A percentile compares a stretch with the other conserved stretches of the same genome.
phyloP scores from a whole-genome alignment of 306 rosid genomes.

The Ormosia emarginata region DNA sequence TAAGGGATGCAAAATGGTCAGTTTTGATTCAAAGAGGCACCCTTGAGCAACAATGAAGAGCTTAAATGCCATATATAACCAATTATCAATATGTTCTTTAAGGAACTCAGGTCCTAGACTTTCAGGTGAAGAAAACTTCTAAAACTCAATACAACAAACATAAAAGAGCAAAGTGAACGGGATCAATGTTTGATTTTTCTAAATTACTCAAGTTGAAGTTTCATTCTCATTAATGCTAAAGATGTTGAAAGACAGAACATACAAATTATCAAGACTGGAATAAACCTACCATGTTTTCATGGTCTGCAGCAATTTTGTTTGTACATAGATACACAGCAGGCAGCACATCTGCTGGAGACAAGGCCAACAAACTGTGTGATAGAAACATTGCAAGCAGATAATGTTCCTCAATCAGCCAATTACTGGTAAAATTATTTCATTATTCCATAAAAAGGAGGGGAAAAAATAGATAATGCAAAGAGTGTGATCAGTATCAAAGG shows the following conservation, averaged over 20 bases:
- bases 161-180: not conserved
- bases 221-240: conserved; percentile 12
- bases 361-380: conserved; percentile 66
- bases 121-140: not conserved
- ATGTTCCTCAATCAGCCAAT: conserved; percentile 27
- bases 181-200: not conserved
- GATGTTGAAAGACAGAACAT: not conserved
- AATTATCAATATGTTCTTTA: not conserved
- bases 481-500: conserved; percentile 20
- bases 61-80: not conserved
- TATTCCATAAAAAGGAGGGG: conserved; percentile 7
- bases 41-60: conserved; percentile 1
- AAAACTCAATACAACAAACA: not conserved
- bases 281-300: conserved; percentile 69
- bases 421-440: not conserved
- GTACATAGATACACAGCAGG: conserved; percentile 91
- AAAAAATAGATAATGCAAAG: not conserved
- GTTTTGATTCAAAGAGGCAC: not conserved
- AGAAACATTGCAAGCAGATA: conserved; percentile 27
- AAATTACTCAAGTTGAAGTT: conserved; percentile 6
- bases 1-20: not conserved
- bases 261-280: not conserved
- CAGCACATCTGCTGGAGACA: conserved; percentile 81
- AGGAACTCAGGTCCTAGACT: conserved; percentile 9
- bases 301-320: conserved; percentile 82